A percentile compares a stretch with the other conserved stretches of the same genome.
Conservation (phyloP, 2,329 filamentous ascomycete species). For the Lachnellula occidentalis region DNA sequence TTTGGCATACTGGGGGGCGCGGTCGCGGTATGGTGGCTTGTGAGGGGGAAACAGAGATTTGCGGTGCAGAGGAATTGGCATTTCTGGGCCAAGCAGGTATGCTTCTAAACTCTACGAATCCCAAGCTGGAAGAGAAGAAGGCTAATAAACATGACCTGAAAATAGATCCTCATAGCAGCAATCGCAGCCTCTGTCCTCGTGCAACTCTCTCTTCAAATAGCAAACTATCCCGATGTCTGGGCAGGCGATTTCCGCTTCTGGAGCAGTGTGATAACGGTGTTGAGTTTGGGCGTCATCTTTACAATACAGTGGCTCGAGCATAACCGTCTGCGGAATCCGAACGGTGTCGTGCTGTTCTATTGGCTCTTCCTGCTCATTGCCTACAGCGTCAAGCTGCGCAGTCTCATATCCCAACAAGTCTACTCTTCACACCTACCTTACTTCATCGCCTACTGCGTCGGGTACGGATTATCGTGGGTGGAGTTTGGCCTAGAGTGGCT, state of each 20-base stretch:
- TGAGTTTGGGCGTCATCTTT: slow-evolving; percentile 58
- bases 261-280: slow-evolving; percentile 56
- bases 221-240: slow-evolving; percentile 54
- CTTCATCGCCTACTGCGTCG: slow-evolving; percentile 57
- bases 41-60: slow-evolving; percentile 61
- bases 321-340: slow-evolving; percentile 61
- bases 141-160: slow-evolving; percentile 1
- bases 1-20: slow-evolving; percentile 76
- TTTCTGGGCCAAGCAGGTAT: slow-evolving; percentile 87
- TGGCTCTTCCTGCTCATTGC: slow-evolving; percentile 65
- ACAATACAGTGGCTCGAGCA: slow-evolving; percentile 66
- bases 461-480: slow-evolving; percentile 51
- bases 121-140: neutral
- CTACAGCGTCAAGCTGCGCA: slow-evolving; percentile 62
- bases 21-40: slow-evolving; percentile 72
- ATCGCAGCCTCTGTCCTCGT: slow-evolving; percentile 52
- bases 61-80: slow-evolving; percentile 79
- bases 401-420: slow-evolving; percentile 56
- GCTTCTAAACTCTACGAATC: slow-evolving; percentile 26
- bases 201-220: slow-evolving; percentile 58
- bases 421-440: slow-evolving; percentile 52
- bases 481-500: slow-evolving; percentile 66
- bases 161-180: slow-evolving; percentile 50
- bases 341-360: slow-evolving; percentile 67
- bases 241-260: slow-evolving; percentile 64